Evolutionary conservation across 2,329 filamentous ascomycete genomes (phyloP).

Genomic region (Pyricularia grisea): DNA sequence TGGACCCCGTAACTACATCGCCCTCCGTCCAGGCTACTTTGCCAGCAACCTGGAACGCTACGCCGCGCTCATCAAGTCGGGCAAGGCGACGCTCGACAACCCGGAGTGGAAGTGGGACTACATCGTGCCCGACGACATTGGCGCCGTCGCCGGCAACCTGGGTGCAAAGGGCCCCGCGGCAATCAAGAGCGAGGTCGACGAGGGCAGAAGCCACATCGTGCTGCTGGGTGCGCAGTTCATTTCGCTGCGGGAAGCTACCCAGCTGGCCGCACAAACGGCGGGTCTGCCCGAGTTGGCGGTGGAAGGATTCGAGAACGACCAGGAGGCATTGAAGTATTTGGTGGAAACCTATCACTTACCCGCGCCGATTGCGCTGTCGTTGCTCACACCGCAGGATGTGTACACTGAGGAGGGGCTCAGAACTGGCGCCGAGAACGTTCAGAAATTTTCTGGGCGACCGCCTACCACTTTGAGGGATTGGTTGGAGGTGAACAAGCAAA

Average conservation of each 20-base stretch:
- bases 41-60: slow-evolving; percentile 28
- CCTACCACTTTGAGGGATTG: slow-evolving; percentile 8
- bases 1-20: slow-evolving; percentile 24
- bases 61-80: slow-evolving; percentile 16
- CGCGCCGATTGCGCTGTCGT: not conserved
- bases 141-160: slow-evolving; percentile 27
- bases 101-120: slow-evolving; percentile 24
- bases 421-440: slow-evolving; percentile 2
- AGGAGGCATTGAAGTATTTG: not conserved
- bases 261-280: slow-evolving; percentile 18
- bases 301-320: slow-evolving; percentile 3
- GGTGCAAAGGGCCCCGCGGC: slow-evolving; percentile 21
- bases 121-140: slow-evolving; percentile 33
- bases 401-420: not conserved
- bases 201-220: slow-evolving; percentile 16
- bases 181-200: slow-evolving; percentile 11
- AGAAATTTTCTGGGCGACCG: slow-evolving; percentile 7
- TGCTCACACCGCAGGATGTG: not conserved
- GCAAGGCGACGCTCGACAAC: slow-evolving; percentile 20
- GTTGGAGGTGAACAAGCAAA: slow-evolving; percentile 6
- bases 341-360: not conserved
- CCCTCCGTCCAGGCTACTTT: slow-evolving; percentile 32
- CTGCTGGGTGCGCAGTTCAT: slow-evolving; percentile 26
- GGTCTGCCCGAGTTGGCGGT: slow-evolving; percentile 17
- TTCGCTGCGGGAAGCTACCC: slow-evolving; percentile 18